phyloP scores from a whole-genome alignment of 345 rosid genomes.

The Punica granatum region DNA sequence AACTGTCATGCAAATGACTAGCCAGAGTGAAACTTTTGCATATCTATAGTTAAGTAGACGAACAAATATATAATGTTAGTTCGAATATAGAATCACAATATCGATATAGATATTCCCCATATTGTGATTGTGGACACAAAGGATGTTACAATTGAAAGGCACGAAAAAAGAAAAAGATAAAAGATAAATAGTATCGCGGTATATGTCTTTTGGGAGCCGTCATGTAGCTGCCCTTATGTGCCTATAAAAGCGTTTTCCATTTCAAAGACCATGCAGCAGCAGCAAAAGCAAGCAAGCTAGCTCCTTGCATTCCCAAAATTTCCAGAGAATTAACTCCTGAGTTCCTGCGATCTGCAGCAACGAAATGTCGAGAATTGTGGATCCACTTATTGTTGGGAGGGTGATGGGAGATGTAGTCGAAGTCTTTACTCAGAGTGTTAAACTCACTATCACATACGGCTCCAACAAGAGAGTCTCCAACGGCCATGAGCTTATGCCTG shows the following conservation, averaged over 20 bases:
- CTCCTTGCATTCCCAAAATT: too few species aligned
- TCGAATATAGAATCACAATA: background rate
- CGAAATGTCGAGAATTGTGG: slow-evolving; percentile 35
- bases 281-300: too few species aligned
- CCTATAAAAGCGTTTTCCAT: slow-evolving; percentile 6
- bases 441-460: slow-evolving; percentile 49
- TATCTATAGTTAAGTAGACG: too few species aligned
- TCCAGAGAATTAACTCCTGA: background rate
- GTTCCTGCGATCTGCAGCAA: background rate
- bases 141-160: background rate
- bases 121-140: background rate
- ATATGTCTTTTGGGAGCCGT: background rate
- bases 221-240: background rate
- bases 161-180: too few species aligned
- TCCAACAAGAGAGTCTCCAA: slow-evolving; percentile 60
- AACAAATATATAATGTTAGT: too few species aligned
- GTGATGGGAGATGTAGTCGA: slow-evolving; percentile 82
- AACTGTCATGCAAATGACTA: too few species aligned
- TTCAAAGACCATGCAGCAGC: background rate
- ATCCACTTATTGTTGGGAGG: slow-evolving; percentile 53
- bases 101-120: background rate
- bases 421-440: slow-evolving; percentile 49
- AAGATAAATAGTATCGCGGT: background rate
- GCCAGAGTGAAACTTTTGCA: too few species aligned
- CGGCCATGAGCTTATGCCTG: slow-evolving; percentile 67